Base-by-base conservation (phyloP, 495 filamentous ascomycete species). In the Friedmanniomyces simplex region DNA sequence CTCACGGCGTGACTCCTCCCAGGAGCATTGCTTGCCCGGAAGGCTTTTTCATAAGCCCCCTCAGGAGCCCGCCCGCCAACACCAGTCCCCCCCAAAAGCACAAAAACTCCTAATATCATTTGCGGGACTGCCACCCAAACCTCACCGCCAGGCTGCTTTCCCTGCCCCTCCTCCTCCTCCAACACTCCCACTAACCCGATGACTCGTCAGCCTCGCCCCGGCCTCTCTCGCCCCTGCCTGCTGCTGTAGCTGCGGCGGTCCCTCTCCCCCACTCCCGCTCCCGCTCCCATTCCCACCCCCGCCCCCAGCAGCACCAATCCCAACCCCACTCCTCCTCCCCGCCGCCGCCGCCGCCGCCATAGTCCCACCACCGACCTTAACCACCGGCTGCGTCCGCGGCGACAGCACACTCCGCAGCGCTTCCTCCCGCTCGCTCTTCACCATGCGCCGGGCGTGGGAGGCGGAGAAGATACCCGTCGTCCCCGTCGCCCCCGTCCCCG, bases 401-500 rank as follows among this genome's bases (percentile, higher is more conserved):
- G 82, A 83, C 49, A 89, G 69, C 16, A 88, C 82, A 48, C 76
- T 78, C 50, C 77, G 80, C 64, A 65, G 71, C 25, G 54, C 76
- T 41, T 67, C 66, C 36, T 83, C 83, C 55, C 81, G 80, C 24
- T 85, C 82, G 54, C 75, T 78, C 69, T 79, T 84, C 22, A 83
- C 82, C 82, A 88, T 86, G 14, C 85, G 73, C 30, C 85, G 74
- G 8, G 85, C 84, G 57, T 86, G 83, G 18, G 79, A 79, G 25
- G 84, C 81, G 5, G 83, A 83, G 73, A 87, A 87, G 70, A 87
- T 74, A n/a, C n/a, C n/a, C n/a, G n/a, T n/a, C n/a, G n/a, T n/a
- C n/a, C 25, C 71, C 72, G 57, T 75, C 74, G 50, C 84, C 82
- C 47, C 32, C 36, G 10, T 10, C 10, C 28, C 28, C 10, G 28